Conservation (phyloP, 2,329 filamentous ascomycete genomes). For the Raffaelea albimanens region DNA sequence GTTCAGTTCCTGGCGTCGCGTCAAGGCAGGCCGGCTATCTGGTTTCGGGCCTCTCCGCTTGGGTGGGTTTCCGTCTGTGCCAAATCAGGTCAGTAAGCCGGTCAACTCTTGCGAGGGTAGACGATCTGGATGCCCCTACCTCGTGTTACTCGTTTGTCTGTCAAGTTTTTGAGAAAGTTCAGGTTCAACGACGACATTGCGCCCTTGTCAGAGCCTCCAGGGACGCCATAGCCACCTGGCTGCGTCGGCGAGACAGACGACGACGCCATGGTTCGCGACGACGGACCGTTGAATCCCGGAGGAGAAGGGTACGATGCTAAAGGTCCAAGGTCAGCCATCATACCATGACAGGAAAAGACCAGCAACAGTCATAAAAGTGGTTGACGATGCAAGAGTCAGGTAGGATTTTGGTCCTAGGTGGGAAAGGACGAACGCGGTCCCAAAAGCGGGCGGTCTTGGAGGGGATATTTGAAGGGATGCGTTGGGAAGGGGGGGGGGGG, state of each 20-base stretch:
- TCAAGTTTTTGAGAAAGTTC: constrained; percentile 56
- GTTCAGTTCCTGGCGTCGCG: constrained; percentile 85
- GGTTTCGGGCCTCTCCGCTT: constrained; percentile 93
- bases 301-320: constrained; percentile 27
- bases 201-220: constrained; percentile 25
- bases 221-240: constrained; percentile 17
- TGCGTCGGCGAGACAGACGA: constrained; percentile 37
- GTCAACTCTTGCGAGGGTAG: background rate
- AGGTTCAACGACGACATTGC: constrained; percentile 40
- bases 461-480: too few species aligned
- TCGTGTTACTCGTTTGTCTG: constrained; percentile 69
- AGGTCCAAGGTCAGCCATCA: constrained; percentile 25
- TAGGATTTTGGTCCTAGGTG: too few species aligned
- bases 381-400: too few species aligned
- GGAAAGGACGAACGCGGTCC: too few species aligned
- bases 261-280: constrained; percentile 21
- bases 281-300: constrained; percentile 22
- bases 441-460: too few species aligned
- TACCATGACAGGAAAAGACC: background rate
- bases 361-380: background rate
- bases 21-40: constrained; percentile 89
- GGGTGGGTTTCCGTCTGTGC: constrained; percentile 67
- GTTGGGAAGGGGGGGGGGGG: background rate
- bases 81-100: background rate
- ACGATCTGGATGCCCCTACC: constrained; percentile 34